Evolutionary conservation across 2,329 filamentous ascomycete species (phyloP).

Genomic region (Colletotrichum agaves): DNA sequence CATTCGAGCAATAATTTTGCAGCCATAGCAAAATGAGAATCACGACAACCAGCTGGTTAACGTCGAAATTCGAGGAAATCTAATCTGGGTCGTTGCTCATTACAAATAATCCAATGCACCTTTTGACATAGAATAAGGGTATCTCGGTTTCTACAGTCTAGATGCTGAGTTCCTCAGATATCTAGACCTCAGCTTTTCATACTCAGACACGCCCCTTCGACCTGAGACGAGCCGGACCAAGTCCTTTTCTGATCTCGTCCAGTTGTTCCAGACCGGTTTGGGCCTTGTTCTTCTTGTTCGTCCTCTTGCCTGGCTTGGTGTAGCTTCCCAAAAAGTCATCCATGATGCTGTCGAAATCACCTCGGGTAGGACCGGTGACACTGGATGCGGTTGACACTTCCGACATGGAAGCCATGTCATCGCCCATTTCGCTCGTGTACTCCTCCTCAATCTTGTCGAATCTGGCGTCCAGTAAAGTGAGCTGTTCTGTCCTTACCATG

Average conservation of each 20-base stretch:
- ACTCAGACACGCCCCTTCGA: slow-evolving; percentile 9
- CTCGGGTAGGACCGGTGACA: slow-evolving; percentile 73
- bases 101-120: slow-evolving; percentile 13
- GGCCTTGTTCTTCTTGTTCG: slow-evolving; percentile 82
- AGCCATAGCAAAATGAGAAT: background rate
- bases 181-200: background rate
- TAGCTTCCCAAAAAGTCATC: slow-evolving; percentile 89
- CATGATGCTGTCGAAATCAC: slow-evolving; percentile 89
- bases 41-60: too few species aligned
- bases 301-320: slow-evolving; percentile 76
- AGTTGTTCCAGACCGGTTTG: slow-evolving; percentile 87
- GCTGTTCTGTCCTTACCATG: slow-evolving; percentile 86
- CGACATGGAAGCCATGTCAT: slow-evolving; percentile 67
- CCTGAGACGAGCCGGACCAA: slow-evolving; percentile 79
- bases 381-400: slow-evolving; percentile 72
- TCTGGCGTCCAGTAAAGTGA: slow-evolving; percentile 84
- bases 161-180: slow-evolving; percentile 8
- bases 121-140: slow-evolving; percentile 29
- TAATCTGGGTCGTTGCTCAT: slow-evolving; percentile 25
- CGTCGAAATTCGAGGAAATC: background rate
- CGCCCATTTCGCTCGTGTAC: slow-evolving; percentile 64
- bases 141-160: slow-evolving; percentile 22
- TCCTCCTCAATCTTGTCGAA: slow-evolving; percentile 92
- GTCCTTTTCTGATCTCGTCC: slow-evolving; percentile 84
- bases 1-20: too few species aligned